A percentile compares a stretch with the other conserved stretches of the same genome.
Evolutionary conservation across 805 yeast species (phyloP).

Genomic region (Sugiyamaella mastotermitis): DNA sequence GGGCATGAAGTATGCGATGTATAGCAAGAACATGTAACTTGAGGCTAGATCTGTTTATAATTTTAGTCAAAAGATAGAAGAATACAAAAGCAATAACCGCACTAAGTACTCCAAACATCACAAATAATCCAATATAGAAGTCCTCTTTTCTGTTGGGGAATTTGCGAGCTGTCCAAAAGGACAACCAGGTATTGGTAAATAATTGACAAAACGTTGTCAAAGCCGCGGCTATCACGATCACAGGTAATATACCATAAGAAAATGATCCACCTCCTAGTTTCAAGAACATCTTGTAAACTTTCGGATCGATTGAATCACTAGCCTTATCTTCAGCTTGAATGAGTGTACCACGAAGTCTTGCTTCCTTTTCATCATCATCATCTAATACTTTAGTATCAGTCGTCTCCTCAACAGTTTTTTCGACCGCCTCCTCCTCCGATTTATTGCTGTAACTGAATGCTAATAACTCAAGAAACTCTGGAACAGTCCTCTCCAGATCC

Average conservation of each 20-base stretch:
- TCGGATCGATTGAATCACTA: constrained; percentile 25
- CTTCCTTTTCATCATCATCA: constrained; percentile 17
- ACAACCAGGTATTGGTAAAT: constrained; percentile 60
- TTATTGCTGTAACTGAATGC: constrained; percentile 16
- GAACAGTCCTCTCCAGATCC: constrained; percentile 42
- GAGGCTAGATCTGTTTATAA: constrained; percentile 49
- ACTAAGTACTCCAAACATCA: constrained; percentile 47
- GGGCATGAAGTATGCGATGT: constrained; percentile 58
- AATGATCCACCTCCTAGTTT: constrained; percentile 48
- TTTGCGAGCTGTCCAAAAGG: constrained; percentile 67
- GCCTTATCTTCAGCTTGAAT: constrained; percentile 30
- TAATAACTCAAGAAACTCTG: constrained; percentile 41
- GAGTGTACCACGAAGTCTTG: constrained; percentile 20
- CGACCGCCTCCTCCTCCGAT: constrained; percentile 9
- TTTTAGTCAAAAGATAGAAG: constrained; percentile 32
- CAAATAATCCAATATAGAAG: constrained; percentile 65
- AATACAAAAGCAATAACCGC: constrained; percentile 43
- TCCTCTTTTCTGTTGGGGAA: constrained; percentile 43
- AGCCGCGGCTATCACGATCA: constrained; percentile 39
- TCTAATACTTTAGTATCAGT: constrained; percentile 22
- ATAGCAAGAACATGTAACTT: constrained; percentile 59
- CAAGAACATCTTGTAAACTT: constrained; percentile 47
- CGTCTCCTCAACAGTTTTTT: constrained; percentile 11
- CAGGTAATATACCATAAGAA: constrained; percentile 27
- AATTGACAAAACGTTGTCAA: constrained; percentile 45